Evolutionary conservation across 805 yeast genomes (phyloP), one percentile per base, ranked within the genome.

Genomic region (Starmerella apis): DNA sequence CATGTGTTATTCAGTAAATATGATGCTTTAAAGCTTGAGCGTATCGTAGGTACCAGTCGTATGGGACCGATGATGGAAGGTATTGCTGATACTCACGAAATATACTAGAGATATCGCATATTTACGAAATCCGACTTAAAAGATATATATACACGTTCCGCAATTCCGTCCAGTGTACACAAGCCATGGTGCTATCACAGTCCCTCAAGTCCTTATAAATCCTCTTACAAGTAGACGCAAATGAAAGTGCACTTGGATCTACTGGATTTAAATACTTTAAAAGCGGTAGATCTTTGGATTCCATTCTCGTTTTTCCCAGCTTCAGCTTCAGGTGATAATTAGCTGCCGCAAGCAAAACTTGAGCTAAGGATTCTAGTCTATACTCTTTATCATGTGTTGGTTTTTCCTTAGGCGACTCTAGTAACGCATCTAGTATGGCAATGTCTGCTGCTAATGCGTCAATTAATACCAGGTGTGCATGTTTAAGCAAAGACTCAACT

Each of bases 11-110:
- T 73, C 64, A 79, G 87, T 39, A 83, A 81, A 59, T 77, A 92
- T 76, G 97, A 92, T 64, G 80, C 82, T 2, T 67, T 81, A 48
- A 74, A 79, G 28, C 70, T 92, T 56, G 96, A 87, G 65, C 75
- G 94, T 54, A 68, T 92, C 13, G 95, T 88, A 2, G 97, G 97
- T 0, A 70, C 78, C 22, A 75, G 77, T 48, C 71, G 86, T 51
- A 80, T 88, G 5, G 81, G 83, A 10, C 72, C 76, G 6, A 70
- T 88, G 57, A 73, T 83, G 47, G 79, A 77, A 57, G 86, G 88
- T 1, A 75, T 73, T 18, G 79, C 76, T 56, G 96, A 87, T 62
- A 70, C 77, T 46, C 84, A 77, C 63, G 96, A 88, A 65, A 85
- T 86, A 56, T 72, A 73, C 33, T 56, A 28, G 42, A 13, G 4